Evolutionary conservation across 176 grass and related monocot genomes (phyloP).

Genomic region (Echinochloa phyllopogon): DNA sequence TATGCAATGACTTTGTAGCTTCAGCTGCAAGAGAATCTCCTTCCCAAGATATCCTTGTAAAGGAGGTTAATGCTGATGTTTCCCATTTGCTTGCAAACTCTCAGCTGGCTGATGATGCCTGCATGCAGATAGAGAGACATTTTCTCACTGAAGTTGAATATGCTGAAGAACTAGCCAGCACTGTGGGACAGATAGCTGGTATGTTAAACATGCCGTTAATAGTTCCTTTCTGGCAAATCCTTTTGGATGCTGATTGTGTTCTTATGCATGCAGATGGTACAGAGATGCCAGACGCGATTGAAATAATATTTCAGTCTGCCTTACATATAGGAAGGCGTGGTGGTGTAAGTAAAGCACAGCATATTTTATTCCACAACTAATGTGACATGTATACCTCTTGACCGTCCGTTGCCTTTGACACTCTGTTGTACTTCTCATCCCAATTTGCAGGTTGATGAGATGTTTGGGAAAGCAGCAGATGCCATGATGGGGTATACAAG

Average conservation of each 20-base stretch:
- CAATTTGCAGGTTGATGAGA: conserved; percentile 79
- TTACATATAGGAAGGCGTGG: conserved; percentile 78
- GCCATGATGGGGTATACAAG: conserved; percentile 68
- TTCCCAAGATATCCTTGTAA: conserved; percentile 47
- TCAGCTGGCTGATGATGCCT: conserved; percentile 57
- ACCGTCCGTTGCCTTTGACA: background rate
- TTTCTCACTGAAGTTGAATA: conserved; percentile 77
- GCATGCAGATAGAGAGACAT: conserved; percentile 68
- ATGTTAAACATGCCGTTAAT: conserved; percentile 18
- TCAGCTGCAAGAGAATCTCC: conserved; percentile 64
- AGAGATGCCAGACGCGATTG: conserved; percentile 93
- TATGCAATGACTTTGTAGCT: conserved; percentile 62
- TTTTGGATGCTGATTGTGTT: conserved; percentile 34
- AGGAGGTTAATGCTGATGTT: conserved; percentile 42
- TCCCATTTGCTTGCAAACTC: conserved; percentile 51
- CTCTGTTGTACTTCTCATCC: conserved; percentile 28
- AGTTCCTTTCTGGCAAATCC: conserved; percentile 5
- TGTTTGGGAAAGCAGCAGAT: conserved; percentile 64
- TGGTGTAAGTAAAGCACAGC: conserved; percentile 68
- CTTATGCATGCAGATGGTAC: conserved; percentile 69
- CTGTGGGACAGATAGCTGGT: conserved; percentile 77
- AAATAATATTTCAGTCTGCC: conserved; percentile 95
- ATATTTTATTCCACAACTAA: conserved; percentile 17
- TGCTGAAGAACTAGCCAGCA: conserved; percentile 83
- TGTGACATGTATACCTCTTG: background rate